Evolutionary conservation across 1,284 basidiomycete species (phyloP), one percentile per base, ranked within the genome.

Genomic region (Puccinia sorghi): DNA sequence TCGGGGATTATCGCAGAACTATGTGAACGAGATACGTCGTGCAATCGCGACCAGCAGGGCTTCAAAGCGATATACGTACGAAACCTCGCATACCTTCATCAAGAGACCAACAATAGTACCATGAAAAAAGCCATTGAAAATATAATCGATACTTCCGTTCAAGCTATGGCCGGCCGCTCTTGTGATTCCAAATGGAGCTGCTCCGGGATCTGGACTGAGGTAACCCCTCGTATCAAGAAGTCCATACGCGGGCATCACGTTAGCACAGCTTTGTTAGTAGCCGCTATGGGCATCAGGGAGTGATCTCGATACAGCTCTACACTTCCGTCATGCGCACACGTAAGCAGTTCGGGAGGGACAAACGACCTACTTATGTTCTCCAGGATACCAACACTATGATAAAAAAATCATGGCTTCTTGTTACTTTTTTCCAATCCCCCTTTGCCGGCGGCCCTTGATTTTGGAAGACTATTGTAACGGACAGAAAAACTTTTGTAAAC

Each of bases 31-130:
- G 50, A 79, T 43, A 41, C 32, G 12, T 52, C 32, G 20, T 79
- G 77, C 52, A 79, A 72, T 41, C 67, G 77, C 27, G 77, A 79
- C 54, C 77, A 79, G 27, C 57, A 64, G 63, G 77, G 77, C 41
- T 79, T 79, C 41, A 79, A 79, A 41, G 77, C 77, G 4, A 48
- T 66, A n/a, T 79, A 79, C 59, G 77, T 66, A 17, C 48, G 77
- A 37, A 79, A 79, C 41, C 59, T 79, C 27, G 77, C 77, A 12
- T 79, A 79, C 59, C 46, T 79, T 1, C 61, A 79, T 50, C 77
- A 57, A 37, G 50, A 43, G 39, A 57, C 50, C 15, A 63, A 63
- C 22, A 66, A 79, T 50, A 8, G 6, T 0, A 52, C 54, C 11
- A 72, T 79, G 27, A 79, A 72, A 48, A 22, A 61, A 32, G 8